These are phyloP conservation scores for Phytophthora citrophthora DNA, from an alignment of 352 stramenopile genomes.

Conservation along the genomic window DNA sequence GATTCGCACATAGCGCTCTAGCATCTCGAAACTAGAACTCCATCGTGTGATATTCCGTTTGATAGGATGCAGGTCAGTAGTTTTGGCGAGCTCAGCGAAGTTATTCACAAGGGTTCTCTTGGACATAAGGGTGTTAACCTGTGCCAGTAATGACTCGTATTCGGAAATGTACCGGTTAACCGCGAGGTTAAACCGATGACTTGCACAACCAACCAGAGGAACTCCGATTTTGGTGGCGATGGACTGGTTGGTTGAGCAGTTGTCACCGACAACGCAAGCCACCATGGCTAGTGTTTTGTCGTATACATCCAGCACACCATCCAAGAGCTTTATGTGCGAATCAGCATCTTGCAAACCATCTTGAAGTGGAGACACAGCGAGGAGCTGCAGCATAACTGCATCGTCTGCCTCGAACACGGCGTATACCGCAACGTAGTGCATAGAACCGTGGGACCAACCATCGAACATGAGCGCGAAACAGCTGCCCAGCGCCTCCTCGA, in stretches of 20 bases:
- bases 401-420: background rate
- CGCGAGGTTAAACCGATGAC: background rate
- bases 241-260: constrained; percentile 4
- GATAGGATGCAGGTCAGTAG: background rate
- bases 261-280: constrained; percentile 4
- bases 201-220: background rate
- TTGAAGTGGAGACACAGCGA: constrained; percentile 8
- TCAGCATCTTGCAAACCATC: constrained; percentile 7
- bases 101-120: constrained; percentile 4
- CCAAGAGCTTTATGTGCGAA: constrained; percentile 9
- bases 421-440: constrained; percentile 11
- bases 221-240: constrained; percentile 1
- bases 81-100: background rate
- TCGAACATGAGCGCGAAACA: constrained; percentile 6
- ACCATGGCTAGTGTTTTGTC: constrained; percentile 14
- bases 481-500: no score
- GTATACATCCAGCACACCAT: constrained; percentile 16
- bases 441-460: constrained; percentile 2
- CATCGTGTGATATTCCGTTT: constrained; percentile 4
- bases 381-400: background rate
- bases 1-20: background rate
- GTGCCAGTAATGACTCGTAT: background rate
- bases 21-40: constrained; percentile 10
- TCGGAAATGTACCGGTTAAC: background rate
- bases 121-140: background rate